Evolutionary conservation across 306 rosid genomes (phyloP), one percentile per base, ranked within the genome.

Genomic region (Medicago lupulina): DNA sequence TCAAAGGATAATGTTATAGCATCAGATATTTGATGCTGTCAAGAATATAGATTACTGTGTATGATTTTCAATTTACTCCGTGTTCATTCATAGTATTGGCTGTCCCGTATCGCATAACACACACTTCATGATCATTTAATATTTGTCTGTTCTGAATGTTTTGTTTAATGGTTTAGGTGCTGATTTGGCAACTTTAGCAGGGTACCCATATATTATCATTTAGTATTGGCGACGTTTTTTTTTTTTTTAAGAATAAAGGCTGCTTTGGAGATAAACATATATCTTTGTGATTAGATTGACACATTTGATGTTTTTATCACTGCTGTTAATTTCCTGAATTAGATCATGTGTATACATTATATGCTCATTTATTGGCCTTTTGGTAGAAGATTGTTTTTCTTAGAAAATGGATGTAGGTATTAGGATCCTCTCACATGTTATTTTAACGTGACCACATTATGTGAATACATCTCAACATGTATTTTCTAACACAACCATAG

Each of bases 281-380:
- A 62, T 65, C 17, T 6, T 51, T 64, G 80, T 65, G 38, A 34
- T 34, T 34, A 34, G 7, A 34, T 34, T 34, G 38, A 34, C 1
- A 1, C 38, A 34, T 34, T 34, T 34, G 38, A 34, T 34, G 38
- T 34, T 5, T 34, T 34, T 34, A 34, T 60, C 49, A 62, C 54
- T 76, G n/a, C 49, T 54, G 18, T 44, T 39, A 53, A 21, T 66
- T 66, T 8, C 28, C 8, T 15, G 17, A 17, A 41, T 8, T 23
- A 47, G 16, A 5, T 34, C 38, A 5, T 34, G 7, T 34, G 7
- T 49, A 47, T 62, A 55, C 65, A 28, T 28, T 54, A 46, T 60
- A 51, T 4, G 76, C 61, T 64, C 61, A 71, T 57, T 55, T 63
- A 74, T 49, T 6, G 15, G 57, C 69, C 69, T 65, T 54, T 17